Conservation (phyloP, 768 basidiomycete species). For the Tulasnella sp. region DNA sequence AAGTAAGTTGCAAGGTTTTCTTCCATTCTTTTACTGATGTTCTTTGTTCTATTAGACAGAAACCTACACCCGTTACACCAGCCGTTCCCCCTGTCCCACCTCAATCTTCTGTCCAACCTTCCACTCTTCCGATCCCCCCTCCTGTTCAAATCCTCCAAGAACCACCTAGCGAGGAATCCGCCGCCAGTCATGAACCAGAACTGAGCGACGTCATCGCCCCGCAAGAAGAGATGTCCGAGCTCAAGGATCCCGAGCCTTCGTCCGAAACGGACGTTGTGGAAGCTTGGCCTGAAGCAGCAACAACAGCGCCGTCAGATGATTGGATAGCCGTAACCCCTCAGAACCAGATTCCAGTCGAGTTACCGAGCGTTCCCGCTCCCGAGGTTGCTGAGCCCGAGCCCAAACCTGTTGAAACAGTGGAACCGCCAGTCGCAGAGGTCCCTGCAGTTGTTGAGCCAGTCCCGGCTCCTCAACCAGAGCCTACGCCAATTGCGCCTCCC, state of each 20-base stretch:
- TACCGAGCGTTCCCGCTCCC: neutral
- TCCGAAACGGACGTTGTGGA: neutral
- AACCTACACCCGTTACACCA: constrained; percentile 19
- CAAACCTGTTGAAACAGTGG: neutral
- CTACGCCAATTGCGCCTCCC: constrained; percentile 17
- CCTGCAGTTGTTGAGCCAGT: constrained; percentile 19
- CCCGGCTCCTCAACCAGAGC: constrained; percentile 21
- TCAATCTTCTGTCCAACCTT: constrained; percentile 24
- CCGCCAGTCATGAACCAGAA: constrained; percentile 20
- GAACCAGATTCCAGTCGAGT: constrained; percentile 8
- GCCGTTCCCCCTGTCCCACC: constrained; percentile 24
- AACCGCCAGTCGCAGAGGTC: constrained; percentile 17
- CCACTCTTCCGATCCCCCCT: constrained; percentile 17
- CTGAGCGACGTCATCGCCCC: neutral
- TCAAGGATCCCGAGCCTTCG: neutral
- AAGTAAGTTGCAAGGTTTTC: constrained; percentile 7
- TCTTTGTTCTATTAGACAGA: neutral
- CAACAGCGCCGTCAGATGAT: constrained; percentile 8
- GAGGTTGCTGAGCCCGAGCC: neutral
- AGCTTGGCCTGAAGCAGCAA: constrained; percentile 9
- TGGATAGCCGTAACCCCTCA: constrained; percentile 13
- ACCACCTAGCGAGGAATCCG: constrained; percentile 19
- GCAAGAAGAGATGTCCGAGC: neutral
- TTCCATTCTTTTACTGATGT: neutral
- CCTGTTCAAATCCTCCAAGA: constrained; percentile 26